Base-by-base conservation (phyloP, 2,329 filamentous ascomycete species). In the Arthroderma sp. region DNA sequence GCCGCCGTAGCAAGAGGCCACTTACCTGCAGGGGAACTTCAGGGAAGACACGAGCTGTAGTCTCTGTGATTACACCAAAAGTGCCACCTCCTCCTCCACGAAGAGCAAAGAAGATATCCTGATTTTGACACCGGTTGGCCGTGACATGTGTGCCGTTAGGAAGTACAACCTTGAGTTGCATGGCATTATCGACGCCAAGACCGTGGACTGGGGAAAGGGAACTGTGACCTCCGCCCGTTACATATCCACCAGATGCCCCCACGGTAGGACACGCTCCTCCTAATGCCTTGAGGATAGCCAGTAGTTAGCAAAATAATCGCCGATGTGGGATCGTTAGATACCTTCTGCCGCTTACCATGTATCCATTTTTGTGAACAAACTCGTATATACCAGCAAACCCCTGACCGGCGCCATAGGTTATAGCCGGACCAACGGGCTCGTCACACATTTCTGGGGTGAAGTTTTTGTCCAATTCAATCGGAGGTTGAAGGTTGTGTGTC, bases 41-140 rank as follows among this genome's bases (percentile, higher is more conserved):
- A 10, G 49, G 49, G 22, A 53, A 49, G 5, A 47, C 51, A n/a
- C 47, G 45, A 3, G 44, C 48, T 34, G 36, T 52, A 40, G 50
- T 50, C 31, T 54, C 52, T 31, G 44, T 49, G 27, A 80, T 73
- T 2, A 79, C 64, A 4, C 65, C 77, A 50, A 72, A 81, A 30
- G 68, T 78, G n/a, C 75, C 74, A 5, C 69, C 72, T 1, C 78
- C 77, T 0, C 77, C 75, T 3, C 77, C 76, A 36, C 65, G 64
- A 1, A 80, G 58, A 1, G 77, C 78, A 77, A 77, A 83, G 61
- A 75, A 81, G 1, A 82, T 61, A 40, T 80, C 77, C 0, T 61
- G 46, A 50, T 80, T 73, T 31, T 69, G 48, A 0, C 51, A 53
- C 0, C 61, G 64, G 3, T 63, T 69, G 0, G 74, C 74, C 2